Conservation (phyloP, 441 rosid species). For the Iberis amara region DNA sequence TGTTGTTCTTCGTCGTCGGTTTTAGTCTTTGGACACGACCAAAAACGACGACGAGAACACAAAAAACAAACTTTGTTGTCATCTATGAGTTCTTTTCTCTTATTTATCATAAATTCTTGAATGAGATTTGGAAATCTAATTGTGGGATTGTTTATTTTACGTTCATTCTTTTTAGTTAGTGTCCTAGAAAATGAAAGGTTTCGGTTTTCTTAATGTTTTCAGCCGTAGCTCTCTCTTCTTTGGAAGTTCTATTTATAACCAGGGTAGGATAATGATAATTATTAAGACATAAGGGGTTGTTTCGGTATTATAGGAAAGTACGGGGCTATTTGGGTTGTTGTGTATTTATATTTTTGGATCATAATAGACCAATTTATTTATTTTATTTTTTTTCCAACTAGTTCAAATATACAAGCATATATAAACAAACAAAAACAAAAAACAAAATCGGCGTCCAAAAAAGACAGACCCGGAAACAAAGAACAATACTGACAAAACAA, state of each 20-base stretch:
- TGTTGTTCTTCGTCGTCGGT: constrained; percentile 12
- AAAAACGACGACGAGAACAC: constrained; percentile 25
- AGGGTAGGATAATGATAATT: neutral
- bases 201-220: constrained; percentile 3
- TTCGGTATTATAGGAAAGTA: neutral
- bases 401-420: no score
- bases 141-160: constrained; percentile 1
- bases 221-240: neutral
- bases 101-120: constrained; percentile 9
- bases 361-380: no score
- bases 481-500: no score
- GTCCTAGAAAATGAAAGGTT: constrained; percentile 11
- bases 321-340: no score
- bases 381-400: no score
- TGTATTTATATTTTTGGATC: no score
- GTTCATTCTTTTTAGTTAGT: neutral
- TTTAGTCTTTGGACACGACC: constrained; percentile 17
- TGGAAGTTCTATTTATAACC: constrained; percentile 4
- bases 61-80: neutral
- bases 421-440: no score
- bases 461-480: no score
- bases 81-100: neutral
- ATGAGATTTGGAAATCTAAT: constrained; percentile 9
- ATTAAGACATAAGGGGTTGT: neutral
- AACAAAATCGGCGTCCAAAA: no score